Evolutionary conservation across 371 early-diverging fungal species (phyloP).

Genomic region (Syncephalastrum racemosum): DNA sequence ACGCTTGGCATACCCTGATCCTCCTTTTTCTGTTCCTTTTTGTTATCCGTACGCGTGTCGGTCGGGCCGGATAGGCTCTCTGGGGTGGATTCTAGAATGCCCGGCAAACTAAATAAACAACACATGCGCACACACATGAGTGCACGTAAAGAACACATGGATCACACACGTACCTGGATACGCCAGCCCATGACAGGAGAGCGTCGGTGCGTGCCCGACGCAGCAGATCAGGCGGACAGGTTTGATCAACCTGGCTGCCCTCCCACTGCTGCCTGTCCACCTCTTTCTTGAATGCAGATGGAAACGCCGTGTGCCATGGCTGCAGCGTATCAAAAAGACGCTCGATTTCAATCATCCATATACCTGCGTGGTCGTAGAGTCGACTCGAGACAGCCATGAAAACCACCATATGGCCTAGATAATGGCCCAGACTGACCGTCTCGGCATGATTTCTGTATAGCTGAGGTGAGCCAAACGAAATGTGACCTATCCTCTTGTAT

Average conservation of each 20-base stretch:
- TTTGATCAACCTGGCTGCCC: neutral
- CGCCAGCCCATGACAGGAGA: no score
- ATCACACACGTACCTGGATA: conserved; percentile 1
- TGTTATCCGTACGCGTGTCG: no score
- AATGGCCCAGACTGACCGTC: conserved; percentile 34
- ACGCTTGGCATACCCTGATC: neutral
- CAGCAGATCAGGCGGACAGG: conserved; percentile 1
- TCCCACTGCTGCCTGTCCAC: conserved; percentile 14
- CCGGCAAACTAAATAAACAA: conserved; percentile 7
- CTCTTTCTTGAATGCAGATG: conserved; percentile 28
- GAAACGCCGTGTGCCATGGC: conserved; percentile 32
- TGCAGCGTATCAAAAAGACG: conserved; percentile 35
- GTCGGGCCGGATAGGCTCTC: neutral
- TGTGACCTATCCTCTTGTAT: neutral
- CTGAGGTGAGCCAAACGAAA: neutral
- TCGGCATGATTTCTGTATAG: conserved; percentile 30
- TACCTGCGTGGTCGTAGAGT: conserved; percentile 25
- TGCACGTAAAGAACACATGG: conserved; percentile 9
- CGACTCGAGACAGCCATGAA: conserved; percentile 39
- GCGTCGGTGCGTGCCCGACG: neutral
- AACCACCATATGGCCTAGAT: conserved; percentile 34
- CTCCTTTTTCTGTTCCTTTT: neutral
- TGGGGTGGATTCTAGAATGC: conserved; percentile 3
- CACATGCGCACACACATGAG: neutral
- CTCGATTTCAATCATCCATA: conserved; percentile 31